A percentile compares a stretch with the other conserved stretches of the same genome.
Conservation (phyloP, 139 green algal genomes). For the Chlorella ohadii region DNA sequence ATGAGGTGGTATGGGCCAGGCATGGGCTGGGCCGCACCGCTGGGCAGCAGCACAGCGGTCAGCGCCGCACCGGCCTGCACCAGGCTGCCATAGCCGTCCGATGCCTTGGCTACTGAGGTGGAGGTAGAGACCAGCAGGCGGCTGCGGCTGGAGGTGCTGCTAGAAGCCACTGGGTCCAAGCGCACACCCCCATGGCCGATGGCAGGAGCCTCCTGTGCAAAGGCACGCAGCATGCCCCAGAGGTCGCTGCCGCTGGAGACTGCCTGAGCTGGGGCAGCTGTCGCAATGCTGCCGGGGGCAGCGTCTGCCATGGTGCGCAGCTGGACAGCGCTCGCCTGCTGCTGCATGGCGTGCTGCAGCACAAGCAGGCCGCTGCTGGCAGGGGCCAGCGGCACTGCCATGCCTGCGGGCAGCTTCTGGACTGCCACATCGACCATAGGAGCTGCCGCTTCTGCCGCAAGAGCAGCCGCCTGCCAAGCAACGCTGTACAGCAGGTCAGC, state of each 20-base stretch:
- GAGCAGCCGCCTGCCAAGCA: constrained; percentile 13
- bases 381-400: background rate
- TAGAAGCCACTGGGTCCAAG: background rate
- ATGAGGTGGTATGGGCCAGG: constrained; percentile 40
- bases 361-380: background rate
- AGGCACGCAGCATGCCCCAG: constrained; percentile 60
- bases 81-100: constrained; percentile 55
- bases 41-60: constrained; percentile 39
- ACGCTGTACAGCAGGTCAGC: constrained; percentile 36
- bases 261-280: background rate
- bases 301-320: background rate
- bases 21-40: background rate
- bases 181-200: constrained; percentile 14
- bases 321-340: background rate
- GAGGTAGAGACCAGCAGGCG: too few species aligned
- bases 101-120: background rate
- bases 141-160: background rate
- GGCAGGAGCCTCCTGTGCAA: constrained; percentile 42
- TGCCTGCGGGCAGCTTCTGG: background rate
- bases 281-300: background rate
- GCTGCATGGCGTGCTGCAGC: constrained; percentile 18
- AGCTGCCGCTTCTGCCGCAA: background rate
- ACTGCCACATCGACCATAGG: too few species aligned
- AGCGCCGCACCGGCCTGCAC: constrained; percentile 8
- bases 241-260: background rate